A percentile compares a stretch with the other conserved stretches of the same genome.
These are phyloP conservation scores for Emericellopsis cladophorae DNA, from an alignment of 2,329 filamentous ascomycete genomes.

Conservation along the genomic window DNA sequence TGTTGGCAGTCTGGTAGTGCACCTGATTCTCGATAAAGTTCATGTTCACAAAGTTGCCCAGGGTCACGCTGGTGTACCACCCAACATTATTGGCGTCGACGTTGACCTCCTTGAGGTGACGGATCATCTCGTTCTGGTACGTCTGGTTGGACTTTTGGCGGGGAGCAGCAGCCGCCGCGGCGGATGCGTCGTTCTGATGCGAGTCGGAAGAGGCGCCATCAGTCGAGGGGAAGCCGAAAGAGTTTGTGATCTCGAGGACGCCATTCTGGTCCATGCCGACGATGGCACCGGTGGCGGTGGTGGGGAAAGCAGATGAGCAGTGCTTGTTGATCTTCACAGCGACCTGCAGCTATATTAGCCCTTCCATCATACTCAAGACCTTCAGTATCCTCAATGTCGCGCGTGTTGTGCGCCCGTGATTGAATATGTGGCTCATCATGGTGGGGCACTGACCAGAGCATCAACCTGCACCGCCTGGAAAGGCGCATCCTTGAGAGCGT, in stretches of 20 bases:
- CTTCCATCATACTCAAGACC: conserved; percentile 9
- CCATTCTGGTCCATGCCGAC: conserved; percentile 85
- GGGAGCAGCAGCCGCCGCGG: conserved; percentile 74
- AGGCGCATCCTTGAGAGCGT: conserved; percentile 51
- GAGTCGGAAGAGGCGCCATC: conserved; percentile 56
- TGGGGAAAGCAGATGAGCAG: conserved; percentile 77
- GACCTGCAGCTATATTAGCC: conserved; percentile 39
- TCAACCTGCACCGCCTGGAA: conserved; percentile 87
- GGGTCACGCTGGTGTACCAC: conserved; percentile 97
- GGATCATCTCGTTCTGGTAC: conserved; percentile 96
- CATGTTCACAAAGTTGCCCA: conserved; percentile 95
- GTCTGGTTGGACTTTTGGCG: conserved; percentile 78
- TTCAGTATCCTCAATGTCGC: conserved; percentile 6
- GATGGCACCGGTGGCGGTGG: conserved; percentile 76
- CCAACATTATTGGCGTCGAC: conserved; percentile 96
- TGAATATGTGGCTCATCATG: conserved; percentile 7
- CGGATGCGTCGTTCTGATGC: conserved; percentile 65
- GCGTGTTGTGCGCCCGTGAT: conserved; percentile 5
- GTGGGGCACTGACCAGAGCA: conserved; percentile 61
- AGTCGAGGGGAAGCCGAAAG: conserved; percentile 81
- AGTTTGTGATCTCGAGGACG: conserved; percentile 82
- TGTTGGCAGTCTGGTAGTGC: conserved; percentile 94
- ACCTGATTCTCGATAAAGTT: conserved; percentile 97
- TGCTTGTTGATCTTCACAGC: conserved; percentile 98
- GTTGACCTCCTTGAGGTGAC: conserved; percentile 91